phyloP scores from a whole-genome alignment of 2,329 filamentous ascomycete genomes.

The Endocalyx cinctus region DNA sequence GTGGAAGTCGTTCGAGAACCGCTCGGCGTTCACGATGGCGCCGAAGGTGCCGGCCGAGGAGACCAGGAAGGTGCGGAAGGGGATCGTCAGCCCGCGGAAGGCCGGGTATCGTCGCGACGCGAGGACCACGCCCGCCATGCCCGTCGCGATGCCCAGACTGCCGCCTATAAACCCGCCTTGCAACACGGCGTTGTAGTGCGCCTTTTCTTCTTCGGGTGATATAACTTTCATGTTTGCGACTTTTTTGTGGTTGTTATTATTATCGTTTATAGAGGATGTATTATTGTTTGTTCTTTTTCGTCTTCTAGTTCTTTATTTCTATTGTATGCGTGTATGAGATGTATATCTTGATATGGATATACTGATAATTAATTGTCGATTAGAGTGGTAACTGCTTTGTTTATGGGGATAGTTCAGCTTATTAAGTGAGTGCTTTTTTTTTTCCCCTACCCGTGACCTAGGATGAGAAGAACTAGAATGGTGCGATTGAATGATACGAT shows the following conservation, averaged over 20 bases:
- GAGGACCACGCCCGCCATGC: constrained; percentile 61
- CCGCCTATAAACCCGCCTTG: constrained; percentile 76
- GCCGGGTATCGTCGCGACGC: constrained; percentile 69
- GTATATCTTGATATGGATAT: no score
- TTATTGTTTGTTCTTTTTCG: no score
- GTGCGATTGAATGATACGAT: no score
- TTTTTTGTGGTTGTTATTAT: constrained; percentile 4
- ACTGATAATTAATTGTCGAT: no score
- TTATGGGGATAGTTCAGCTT: no score
- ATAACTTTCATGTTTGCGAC: constrained; percentile 78
- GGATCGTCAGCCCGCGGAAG: constrained; percentile 78
- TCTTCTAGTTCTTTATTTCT: no score
- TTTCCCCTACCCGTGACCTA: no score
- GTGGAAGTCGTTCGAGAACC: constrained; percentile 61
- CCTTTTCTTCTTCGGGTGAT: constrained; percentile 85
- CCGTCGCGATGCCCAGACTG: constrained; percentile 59
- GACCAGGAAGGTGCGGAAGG: constrained; percentile 86
- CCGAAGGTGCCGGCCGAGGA: constrained; percentile 78
- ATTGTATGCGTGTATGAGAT: no score
- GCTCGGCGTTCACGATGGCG: constrained; percentile 85
- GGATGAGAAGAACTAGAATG: no score
- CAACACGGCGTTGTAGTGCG: constrained; percentile 77
- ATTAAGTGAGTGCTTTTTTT: no score
- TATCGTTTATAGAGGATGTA: neutral
- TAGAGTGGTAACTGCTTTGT: no score